Conservation (phyloP, 192 early-diverging fungal species). For the Tieghemiomyces parasiticus region DNA sequence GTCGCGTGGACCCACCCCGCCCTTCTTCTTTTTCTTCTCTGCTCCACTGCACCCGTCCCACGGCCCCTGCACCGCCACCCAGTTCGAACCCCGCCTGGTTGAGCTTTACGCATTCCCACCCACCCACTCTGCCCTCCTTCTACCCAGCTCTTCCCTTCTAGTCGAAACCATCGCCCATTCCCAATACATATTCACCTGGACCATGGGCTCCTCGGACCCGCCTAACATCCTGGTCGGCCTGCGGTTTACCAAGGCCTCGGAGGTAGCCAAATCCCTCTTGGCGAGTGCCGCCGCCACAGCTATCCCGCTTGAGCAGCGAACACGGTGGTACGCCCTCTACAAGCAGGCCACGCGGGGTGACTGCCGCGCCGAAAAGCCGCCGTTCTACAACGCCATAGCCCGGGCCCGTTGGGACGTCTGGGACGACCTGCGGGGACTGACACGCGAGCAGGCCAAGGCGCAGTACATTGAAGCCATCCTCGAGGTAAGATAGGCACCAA, state of each 20-base stretch:
- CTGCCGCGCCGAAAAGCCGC: background rate
- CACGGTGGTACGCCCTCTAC: background rate
- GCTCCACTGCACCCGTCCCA: no score
- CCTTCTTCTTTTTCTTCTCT: no score
- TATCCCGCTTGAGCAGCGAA: background rate
- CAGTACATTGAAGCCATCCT: constrained; percentile 2
- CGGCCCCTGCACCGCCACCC: no score
- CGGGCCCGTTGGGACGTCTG: constrained; percentile 4
- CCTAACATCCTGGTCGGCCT: background rate
- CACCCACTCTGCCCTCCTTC: no score
- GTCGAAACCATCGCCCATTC: no score
- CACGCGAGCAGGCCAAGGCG: constrained; percentile 3
- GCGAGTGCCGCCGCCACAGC: background rate
- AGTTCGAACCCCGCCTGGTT: no score
- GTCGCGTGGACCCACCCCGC: no score
- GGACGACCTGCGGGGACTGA: background rate
- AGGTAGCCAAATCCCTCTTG: background rate
- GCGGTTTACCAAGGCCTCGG: constrained; percentile 1
- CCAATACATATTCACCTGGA: no score
- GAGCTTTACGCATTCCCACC: no score
- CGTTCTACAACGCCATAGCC: constrained; percentile 8
- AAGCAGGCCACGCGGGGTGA: constrained; percentile 2
- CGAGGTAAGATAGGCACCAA: no score
- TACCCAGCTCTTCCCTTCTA: no score
- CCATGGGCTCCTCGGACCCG: no score